phyloP scores from a whole-genome alignment of 78 protist species.

The Dictyostelium discoideum region DNA sequence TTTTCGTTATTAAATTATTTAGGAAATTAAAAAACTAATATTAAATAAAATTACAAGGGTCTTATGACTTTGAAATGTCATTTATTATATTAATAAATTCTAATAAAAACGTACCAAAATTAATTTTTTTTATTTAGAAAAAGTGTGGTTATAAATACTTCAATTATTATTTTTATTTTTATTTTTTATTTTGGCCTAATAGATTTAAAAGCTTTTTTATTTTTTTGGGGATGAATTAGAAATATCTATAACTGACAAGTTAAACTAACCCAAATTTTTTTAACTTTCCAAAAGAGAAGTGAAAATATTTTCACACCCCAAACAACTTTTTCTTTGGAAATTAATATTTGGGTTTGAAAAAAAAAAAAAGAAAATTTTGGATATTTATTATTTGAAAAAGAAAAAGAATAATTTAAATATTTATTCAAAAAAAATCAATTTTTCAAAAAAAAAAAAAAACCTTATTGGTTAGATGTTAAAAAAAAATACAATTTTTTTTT shows the following conservation, averaged over 20 bases:
- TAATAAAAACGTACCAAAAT: neutral
- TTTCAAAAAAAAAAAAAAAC: no score
- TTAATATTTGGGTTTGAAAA: neutral
- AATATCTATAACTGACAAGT: neutral
- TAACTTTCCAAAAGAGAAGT: neutral
- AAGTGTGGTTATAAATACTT: no score
- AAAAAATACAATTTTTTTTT: neutral
- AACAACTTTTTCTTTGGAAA: no score
- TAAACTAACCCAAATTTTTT: neutral
- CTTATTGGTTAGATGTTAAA: neutral
- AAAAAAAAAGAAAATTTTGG: neutral
- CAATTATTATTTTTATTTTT: neutral
- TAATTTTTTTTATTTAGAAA: neutral
- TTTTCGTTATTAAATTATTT: no score
- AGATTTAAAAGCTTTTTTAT: neutral
- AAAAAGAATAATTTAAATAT: no score
- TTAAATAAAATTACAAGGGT: neutral
- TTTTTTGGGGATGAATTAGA: no score
- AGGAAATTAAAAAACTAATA: neutral
- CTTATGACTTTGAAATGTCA: neutral
- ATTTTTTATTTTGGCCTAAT: neutral
- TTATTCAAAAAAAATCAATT: no score
- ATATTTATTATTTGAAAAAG: no score
- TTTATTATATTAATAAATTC: neutral
- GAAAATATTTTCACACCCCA: no score